Base-by-base conservation (phyloP, 306 rosid genomes). In the Vigna radiata region DNA sequence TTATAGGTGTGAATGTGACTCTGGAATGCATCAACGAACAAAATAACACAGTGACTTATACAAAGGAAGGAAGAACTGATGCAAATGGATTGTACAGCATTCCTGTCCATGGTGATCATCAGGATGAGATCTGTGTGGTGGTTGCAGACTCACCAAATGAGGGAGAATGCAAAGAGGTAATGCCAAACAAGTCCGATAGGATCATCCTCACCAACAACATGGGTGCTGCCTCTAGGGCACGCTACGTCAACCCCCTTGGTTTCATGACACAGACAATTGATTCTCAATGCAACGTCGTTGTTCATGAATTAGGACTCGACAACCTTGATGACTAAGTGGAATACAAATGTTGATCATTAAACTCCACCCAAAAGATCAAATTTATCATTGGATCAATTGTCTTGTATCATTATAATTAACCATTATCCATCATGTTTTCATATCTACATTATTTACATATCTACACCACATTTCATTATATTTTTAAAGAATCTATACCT, bases 241-340 rank as follows among this genome's bases (percentile, higher is more conserved):
- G 90, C 7, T 83, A 36, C 25, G 90, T 82, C 43, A 84, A 82
- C 41, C 83, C 92, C 78, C 90, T 88, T 71, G 92, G 92, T 33
- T 88, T 88, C 90, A 86, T 79, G 87, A 82, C 73, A 11, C 33
- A 55, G 52, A 3, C 33, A 31, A 7, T 77, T 70, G 70, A 69
- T 21, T 0, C 50, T 0, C 70, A 76, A 27, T 85, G 91, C 17
- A 11, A 12, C 9, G 5, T 9, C 0, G 74, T 88, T n/a, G 21
- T 68, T 12, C 31, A 73, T 12, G 91, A 88, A 52, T 79, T 88
- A 87, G 79, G 49, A 6, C 66, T 80, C 64, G 77, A 62, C 54
- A 16, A 70, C 1, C 70, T 46, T n/a, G 66, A 79, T 17, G 46
- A 41, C 12, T 41, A 9, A 41, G 46, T 33, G 37, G 37, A 33